These are phyloP conservation scores for Schizosaccharomyces octosporus DNA, from an alignment of 805 yeast genomes.

Conservation along the genomic window DNA sequence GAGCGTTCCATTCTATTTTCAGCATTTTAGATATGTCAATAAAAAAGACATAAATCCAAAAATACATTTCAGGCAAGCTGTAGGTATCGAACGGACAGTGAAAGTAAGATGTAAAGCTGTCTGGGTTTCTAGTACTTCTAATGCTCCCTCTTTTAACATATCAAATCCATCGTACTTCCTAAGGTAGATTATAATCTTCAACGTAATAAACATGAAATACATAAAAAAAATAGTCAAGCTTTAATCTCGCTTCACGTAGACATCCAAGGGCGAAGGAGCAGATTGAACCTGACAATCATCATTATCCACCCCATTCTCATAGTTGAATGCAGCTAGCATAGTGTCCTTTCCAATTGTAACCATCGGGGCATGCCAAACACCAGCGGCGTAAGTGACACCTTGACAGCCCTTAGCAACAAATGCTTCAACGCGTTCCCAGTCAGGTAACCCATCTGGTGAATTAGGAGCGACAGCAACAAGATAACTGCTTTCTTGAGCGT, in stretches of 20 bases:
- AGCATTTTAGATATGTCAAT: too few species aligned
- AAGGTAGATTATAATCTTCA: too few species aligned
- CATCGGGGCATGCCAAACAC: constrained; percentile 1
- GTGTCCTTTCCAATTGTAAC: neutral
- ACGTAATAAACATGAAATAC: too few species aligned
- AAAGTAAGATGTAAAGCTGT: too few species aligned
- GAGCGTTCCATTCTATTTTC: too few species aligned
- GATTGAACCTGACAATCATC: neutral
- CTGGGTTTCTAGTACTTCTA: too few species aligned
- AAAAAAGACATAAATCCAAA: too few species aligned
- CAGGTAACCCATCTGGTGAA: constrained; percentile 28
- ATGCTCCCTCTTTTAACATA: too few species aligned
- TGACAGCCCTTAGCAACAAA: constrained; percentile 47
- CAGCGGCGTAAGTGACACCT: constrained; percentile 1
- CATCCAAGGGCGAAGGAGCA: neutral
- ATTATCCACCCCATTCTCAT: neutral
- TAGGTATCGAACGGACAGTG: too few species aligned
- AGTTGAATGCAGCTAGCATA: neutral
- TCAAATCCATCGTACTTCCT: too few species aligned
- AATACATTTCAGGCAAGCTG: too few species aligned
- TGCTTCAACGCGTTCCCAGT: constrained; percentile 31
- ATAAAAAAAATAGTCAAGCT: too few species aligned
- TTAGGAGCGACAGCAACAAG: constrained; percentile 57
- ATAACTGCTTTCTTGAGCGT: constrained; percentile 23
- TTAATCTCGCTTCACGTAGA: neutral